phyloP scores from a whole-genome alignment of 148 eudicot species.

The Chenopodium formosanum region DNA sequence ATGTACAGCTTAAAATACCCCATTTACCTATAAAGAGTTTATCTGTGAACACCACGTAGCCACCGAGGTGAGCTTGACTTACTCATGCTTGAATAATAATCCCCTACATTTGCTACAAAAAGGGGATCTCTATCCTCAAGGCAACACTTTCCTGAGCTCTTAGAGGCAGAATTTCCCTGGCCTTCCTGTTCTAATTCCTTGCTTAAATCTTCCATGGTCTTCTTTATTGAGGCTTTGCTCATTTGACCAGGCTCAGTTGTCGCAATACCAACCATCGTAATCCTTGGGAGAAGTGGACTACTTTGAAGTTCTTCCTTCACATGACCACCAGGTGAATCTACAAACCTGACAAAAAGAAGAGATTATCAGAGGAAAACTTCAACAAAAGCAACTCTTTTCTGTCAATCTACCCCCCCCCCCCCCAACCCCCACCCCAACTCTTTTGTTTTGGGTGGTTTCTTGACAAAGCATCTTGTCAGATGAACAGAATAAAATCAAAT shows the following conservation, averaged over 20 bases:
- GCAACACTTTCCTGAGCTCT: constrained; percentile 25
- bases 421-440: not conserved
- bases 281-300: constrained; percentile 74
- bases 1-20: constrained; percentile 8
- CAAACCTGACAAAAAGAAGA: constrained; percentile 9
- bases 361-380: not conserved
- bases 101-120: constrained; percentile 88
- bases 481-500: not conserved
- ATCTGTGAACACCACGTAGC: constrained; percentile 49
- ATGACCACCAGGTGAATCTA: constrained; percentile 26
- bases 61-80: constrained; percentile 55
- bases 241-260: constrained; percentile 67
- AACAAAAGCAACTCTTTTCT: not conserved
- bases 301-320: constrained; percentile 37
- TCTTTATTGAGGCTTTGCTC: constrained; percentile 67
- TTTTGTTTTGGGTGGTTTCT: not conserved
- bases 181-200: constrained; percentile 67
- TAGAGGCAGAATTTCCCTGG: constrained; percentile 32
- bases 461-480: not conserved
- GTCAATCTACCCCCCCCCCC: not conserved
- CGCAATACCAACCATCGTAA: constrained; percentile 90
- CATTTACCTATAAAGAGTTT: not conserved
- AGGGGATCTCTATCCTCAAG: constrained; percentile 78
- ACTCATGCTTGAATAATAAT: constrained; percentile 52
- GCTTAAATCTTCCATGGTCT: constrained; percentile 85